phyloP scores from a whole-genome alignment of 345 rosid species.

The Atalantia buxifolia region DNA sequence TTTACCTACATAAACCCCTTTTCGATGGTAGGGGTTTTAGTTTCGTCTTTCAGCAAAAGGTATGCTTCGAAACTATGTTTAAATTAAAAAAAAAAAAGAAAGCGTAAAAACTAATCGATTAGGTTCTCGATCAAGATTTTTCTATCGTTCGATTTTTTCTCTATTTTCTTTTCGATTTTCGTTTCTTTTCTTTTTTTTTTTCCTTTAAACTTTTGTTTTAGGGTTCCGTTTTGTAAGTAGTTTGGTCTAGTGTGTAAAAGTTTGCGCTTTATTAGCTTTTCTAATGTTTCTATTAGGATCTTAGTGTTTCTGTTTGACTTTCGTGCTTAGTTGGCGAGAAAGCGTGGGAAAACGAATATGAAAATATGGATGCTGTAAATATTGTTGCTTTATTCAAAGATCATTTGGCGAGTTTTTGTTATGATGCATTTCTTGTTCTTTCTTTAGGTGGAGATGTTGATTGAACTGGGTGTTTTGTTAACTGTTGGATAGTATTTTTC shows the following conservation, averaged over 20 bases:
- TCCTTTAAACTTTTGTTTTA: too few species aligned
- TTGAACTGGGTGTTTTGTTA: not conserved
- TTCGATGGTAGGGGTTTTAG: slow-evolving; percentile 7
- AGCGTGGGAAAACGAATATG: not conserved
- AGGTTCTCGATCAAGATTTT: not conserved
- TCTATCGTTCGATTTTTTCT: not conserved
- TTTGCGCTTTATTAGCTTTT: not conserved
- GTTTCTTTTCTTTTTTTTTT: too few species aligned
- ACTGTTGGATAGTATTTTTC: not conserved
- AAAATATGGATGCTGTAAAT: not conserved
- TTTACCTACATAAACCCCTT: slow-evolving; percentile 5
- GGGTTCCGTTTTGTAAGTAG: not conserved
- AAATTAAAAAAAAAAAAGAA: not conserved
- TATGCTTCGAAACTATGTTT: not conserved
- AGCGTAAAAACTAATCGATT: not conserved
- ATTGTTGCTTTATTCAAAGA: not conserved
- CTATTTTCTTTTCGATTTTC: not conserved
- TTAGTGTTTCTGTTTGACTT: not conserved
- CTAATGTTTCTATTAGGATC: not conserved
- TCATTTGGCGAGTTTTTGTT: not conserved
- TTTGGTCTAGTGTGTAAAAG: not conserved
- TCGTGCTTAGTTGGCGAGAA: not conserved
- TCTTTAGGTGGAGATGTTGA: not conserved
- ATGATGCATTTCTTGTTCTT: not conserved
- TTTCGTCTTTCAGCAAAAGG: not conserved